Evolutionary conservation across 1,284 basidiomycete species (phyloP).

Genomic region (Blastosporella zonata): DNA sequence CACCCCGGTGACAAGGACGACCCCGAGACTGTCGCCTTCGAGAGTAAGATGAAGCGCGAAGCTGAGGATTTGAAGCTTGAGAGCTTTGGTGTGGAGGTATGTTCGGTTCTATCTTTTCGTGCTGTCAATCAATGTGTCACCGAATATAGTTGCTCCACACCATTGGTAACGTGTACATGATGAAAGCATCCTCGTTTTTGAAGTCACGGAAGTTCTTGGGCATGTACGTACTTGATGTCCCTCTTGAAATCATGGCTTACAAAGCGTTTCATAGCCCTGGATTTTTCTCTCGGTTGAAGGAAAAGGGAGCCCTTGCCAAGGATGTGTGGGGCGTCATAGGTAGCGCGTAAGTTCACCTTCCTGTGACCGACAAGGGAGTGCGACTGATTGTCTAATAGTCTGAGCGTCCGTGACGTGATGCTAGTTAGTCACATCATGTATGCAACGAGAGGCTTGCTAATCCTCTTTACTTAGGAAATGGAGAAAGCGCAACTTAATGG

Average conservation of each 20-base stretch:
- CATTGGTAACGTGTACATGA: slow-evolving; percentile 88
- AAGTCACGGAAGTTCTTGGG: slow-evolving; percentile 91
- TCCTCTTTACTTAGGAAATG: slow-evolving; percentile 65
- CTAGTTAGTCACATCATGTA: slow-evolving; percentile 27
- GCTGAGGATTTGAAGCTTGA: slow-evolving; percentile 97
- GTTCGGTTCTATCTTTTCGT: slow-evolving; percentile 18
- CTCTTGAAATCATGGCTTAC: not conserved
- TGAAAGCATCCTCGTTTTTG: slow-evolving; percentile 90
- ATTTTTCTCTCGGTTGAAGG: slow-evolving; percentile 93
- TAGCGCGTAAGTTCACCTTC: slow-evolving; percentile 64
- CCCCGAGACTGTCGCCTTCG: slow-evolving; percentile 77
- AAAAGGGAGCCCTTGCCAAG: slow-evolving; percentile 90
- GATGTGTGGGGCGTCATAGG: slow-evolving; percentile 94
- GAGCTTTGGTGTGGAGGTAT: slow-evolving; percentile 95
- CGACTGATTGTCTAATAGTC: slow-evolving; percentile 32
- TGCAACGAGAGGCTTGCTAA: not conserved
- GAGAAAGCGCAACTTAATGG: slow-evolving; percentile 88
- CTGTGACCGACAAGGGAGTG: not conserved
- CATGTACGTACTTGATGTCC: slow-evolving; percentile 52
- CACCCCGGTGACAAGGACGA: slow-evolving; percentile 86
- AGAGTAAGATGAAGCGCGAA: slow-evolving; percentile 78
- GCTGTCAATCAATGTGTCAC: slow-evolving; percentile 4
- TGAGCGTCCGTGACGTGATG: slow-evolving; percentile 71
- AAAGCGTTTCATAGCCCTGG: slow-evolving; percentile 59
- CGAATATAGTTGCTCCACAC: slow-evolving; percentile 67